Evolutionary conservation across 495 filamentous ascomycete species (phyloP).

Genomic region (Aspergillus nanangensis): DNA sequence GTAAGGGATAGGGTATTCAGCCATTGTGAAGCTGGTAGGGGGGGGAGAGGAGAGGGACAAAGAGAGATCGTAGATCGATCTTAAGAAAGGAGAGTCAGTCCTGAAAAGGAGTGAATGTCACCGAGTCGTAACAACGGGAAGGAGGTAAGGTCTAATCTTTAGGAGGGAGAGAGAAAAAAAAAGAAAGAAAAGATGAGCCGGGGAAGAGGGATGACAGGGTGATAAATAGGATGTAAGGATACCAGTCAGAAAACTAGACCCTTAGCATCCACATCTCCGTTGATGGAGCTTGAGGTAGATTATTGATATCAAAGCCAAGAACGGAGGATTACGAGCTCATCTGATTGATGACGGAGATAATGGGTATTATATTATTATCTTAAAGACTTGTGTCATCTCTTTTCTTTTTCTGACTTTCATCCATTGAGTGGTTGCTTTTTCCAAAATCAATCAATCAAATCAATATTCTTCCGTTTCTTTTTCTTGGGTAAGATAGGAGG

Average conservation of each 20-base stretch:
- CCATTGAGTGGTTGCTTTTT: no score
- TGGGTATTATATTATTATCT: not conserved
- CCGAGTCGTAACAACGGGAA: slow-evolving; percentile 1
- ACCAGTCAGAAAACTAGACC: slow-evolving; percentile 16
- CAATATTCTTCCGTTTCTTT: no score
- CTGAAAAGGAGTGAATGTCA: slow-evolving; percentile 1
- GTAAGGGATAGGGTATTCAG: slow-evolving; percentile 48
- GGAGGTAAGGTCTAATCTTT: not conserved
- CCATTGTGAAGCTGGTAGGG: no score
- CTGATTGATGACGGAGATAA: not conserved
- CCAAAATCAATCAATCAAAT: no score
- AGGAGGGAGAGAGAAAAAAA: slow-evolving; percentile 4
- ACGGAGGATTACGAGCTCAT: not conserved
- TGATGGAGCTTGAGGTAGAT: not conserved
- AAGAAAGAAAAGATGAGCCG: slow-evolving; percentile 6
- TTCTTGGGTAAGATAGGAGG: no score
- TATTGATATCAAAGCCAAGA: slow-evolving; percentile 1
- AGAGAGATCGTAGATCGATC: not conserved
- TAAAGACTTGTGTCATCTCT: no score
- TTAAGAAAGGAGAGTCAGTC: slow-evolving; percentile 6
- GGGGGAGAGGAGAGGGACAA: no score
- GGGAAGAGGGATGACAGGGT: slow-evolving; percentile 4
- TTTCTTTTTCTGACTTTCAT: no score
- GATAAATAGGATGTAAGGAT: slow-evolving; percentile 20
- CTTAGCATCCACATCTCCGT: not conserved